Percentiles rank a stretch among this genome's conserved stretches.
These are phyloP conservation scores for Podila minutissima DNA, from an alignment of 192 early-diverging fungal species.

Conservation along the genomic window DNA sequence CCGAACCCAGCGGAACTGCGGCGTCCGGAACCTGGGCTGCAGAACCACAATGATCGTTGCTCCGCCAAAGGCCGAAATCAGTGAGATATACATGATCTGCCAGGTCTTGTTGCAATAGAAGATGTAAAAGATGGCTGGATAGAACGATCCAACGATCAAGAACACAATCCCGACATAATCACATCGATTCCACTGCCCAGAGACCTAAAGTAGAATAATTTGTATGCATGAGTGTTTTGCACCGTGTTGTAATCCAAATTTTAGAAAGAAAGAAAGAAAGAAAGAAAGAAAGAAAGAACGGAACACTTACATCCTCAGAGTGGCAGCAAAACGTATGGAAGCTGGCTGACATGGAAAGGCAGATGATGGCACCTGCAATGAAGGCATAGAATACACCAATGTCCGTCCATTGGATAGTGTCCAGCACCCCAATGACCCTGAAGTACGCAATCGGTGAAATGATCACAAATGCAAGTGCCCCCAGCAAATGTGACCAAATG, in stretches of 20 bases:
- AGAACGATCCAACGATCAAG: conserved; percentile 76
- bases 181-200: conserved; percentile 83
- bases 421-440: conserved; percentile 49
- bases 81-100: conserved; percentile 65
- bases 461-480: conserved; percentile 66
- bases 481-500: conserved; percentile 88
- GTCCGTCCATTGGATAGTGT: conserved; percentile 73
- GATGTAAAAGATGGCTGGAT: conserved; percentile 62
- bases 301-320: conserved; percentile 66
- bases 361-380: conserved; percentile 74
- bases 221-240: too few relatives aligned
- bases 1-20: conserved; percentile 83
- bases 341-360: conserved; percentile 82
- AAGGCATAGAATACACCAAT: conserved; percentile 77
- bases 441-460: conserved; percentile 64
- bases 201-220: conserved; percentile 52
- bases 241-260: neutral
- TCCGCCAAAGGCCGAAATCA: conserved; percentile 69
- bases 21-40: conserved; percentile 65
- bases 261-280: conserved; percentile 3
- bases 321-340: conserved; percentile 91
- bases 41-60: conserved; percentile 57
- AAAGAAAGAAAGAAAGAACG: too few relatives aligned
- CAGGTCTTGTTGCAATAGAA: conserved; percentile 51
- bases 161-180: conserved; percentile 95